These are phyloP conservation scores for Diaporthe longicolla DNA, from an alignment of 2,329 filamentous ascomycete genomes.

Conservation along the genomic window DNA sequence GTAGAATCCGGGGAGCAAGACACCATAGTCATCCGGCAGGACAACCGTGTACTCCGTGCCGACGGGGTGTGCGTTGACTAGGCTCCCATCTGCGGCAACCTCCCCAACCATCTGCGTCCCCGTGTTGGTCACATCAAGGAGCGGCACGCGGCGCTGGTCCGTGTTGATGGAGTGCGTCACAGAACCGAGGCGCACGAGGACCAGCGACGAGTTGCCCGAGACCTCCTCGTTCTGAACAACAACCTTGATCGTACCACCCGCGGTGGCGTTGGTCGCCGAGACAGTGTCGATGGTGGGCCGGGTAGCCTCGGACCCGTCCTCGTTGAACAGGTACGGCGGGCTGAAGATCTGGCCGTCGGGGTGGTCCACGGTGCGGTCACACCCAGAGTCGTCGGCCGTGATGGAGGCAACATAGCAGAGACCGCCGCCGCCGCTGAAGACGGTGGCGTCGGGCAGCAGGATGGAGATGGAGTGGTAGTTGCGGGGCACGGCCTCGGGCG, in stretches of 20 bases:
- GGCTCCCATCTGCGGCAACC: slow-evolving; percentile 47
- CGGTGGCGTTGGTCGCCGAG: neutral
- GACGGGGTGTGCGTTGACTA: neutral
- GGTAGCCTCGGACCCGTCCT: slow-evolving; percentile 44
- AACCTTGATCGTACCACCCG: slow-evolving; percentile 49
- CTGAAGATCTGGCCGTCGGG: slow-evolving; percentile 65
- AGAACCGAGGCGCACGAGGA: slow-evolving; percentile 60
- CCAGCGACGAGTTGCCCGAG: slow-evolving; percentile 48
- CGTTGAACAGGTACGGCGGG: slow-evolving; percentile 65
- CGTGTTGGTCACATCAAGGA: neutral
- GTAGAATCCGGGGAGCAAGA: slow-evolving; percentile 63
- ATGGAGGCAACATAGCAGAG: slow-evolving; percentile 59
- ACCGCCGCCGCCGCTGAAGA: slow-evolving; percentile 63
- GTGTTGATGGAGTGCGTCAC: slow-evolving; percentile 66
- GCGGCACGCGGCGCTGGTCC: slow-evolving; percentile 64
- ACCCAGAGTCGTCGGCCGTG: slow-evolving; percentile 34
- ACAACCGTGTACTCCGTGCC: slow-evolving; percentile 50
- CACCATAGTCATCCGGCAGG: slow-evolving; percentile 59
- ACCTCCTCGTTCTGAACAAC: slow-evolving; percentile 46
- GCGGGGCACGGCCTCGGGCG: slow-evolving; percentile 52
- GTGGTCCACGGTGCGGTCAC: slow-evolving; percentile 56
- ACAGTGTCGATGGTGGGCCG: slow-evolving; percentile 56
- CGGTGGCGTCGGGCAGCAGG: slow-evolving; percentile 60
- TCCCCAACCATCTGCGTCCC: slow-evolving; percentile 2
- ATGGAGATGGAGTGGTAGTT: slow-evolving; percentile 61